Evolutionary conservation across 2,329 filamentous ascomycete species (phyloP).

Genomic region (Juglanconis sp.): DNA sequence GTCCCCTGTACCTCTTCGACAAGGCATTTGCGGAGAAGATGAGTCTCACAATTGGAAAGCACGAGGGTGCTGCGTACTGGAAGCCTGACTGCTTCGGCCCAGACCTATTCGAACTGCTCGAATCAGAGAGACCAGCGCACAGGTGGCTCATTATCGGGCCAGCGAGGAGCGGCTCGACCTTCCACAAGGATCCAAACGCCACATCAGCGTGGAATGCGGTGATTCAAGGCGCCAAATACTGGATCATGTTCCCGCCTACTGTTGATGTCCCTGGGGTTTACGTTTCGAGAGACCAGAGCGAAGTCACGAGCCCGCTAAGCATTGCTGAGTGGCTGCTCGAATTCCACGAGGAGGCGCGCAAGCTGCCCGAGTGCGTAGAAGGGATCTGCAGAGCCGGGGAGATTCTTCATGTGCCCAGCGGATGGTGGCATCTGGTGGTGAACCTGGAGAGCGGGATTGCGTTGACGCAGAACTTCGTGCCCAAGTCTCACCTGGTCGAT

Average conservation of each 20-base stretch:
- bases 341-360: conserved; percentile 81
- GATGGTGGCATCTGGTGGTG: conserved; percentile 96
- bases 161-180: conserved; percentile 83
- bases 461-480: conserved; percentile 94
- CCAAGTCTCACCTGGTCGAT: conserved; percentile 67
- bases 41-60: conserved; percentile 59
- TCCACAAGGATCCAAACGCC: conserved; percentile 78
- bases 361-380: conserved; percentile 73
- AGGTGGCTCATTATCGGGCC: conserved; percentile 93
- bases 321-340: conserved; percentile 95
- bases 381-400: conserved; percentile 82
- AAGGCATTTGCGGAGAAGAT: conserved; percentile 85
- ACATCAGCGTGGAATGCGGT: conserved; percentile 93
- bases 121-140: conserved; percentile 75
- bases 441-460: conserved; percentile 84
- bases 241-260: conserved; percentile 93
- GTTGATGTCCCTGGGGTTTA: conserved; percentile 82
- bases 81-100: conserved; percentile 79
- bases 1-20: conserved; percentile 90
- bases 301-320: conserved; percentile 89
- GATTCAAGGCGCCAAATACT: conserved; percentile 86
- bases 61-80: conserved; percentile 63
- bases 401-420: conserved; percentile 85
- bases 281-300: conserved; percentile 82
- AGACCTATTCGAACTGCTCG: conserved; percentile 80